Evolutionary conservation across 2,329 filamentous ascomycete species (phyloP).

Genomic region (Pseudocercospora pini-densiflorae): DNA sequence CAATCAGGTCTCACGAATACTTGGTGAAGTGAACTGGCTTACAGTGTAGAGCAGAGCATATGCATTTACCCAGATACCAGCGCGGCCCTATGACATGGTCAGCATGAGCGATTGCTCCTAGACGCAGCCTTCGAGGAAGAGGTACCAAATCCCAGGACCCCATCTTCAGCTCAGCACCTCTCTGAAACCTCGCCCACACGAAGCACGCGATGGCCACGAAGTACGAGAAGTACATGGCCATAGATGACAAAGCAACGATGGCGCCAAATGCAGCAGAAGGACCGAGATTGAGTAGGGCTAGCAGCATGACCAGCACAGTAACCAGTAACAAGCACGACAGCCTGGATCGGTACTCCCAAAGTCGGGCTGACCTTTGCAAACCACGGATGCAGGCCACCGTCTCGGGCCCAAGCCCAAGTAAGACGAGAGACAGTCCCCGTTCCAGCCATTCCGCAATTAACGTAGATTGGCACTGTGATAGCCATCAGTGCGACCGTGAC

Average conservation of each 20-base stretch:
- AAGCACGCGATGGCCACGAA: conserved; percentile 43
- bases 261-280: conserved; percentile 48
- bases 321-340: conserved; percentile 31
- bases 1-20: neutral
- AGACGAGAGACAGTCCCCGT: conserved; percentile 6
- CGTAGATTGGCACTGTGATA: neutral
- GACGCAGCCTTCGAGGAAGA: neutral
- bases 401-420: conserved; percentile 10
- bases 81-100: conserved; percentile 26
- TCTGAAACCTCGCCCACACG: conserved; percentile 41
- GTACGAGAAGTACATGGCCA: conserved; percentile 46
- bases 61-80: conserved; percentile 46
- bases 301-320: conserved; percentile 33
- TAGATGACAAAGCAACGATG: conserved; percentile 46
- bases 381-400: conserved; percentile 1
- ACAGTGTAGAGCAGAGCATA: conserved; percentile 46
- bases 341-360: conserved; percentile 8
- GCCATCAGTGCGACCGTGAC: conserved; percentile 4
- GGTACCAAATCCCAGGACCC: conserved; percentile 44
- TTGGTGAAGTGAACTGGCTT: neutral
- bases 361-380: conserved; percentile 5
- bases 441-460: conserved; percentile 1
- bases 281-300: conserved; percentile 44
- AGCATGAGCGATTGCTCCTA: neutral
- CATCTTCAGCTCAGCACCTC: conserved; percentile 36